Evolutionary conservation across 148 eudicot species (phyloP), one percentile per base, ranked within the genome.

Genomic region (Heliamphora exappendiculata): DNA sequence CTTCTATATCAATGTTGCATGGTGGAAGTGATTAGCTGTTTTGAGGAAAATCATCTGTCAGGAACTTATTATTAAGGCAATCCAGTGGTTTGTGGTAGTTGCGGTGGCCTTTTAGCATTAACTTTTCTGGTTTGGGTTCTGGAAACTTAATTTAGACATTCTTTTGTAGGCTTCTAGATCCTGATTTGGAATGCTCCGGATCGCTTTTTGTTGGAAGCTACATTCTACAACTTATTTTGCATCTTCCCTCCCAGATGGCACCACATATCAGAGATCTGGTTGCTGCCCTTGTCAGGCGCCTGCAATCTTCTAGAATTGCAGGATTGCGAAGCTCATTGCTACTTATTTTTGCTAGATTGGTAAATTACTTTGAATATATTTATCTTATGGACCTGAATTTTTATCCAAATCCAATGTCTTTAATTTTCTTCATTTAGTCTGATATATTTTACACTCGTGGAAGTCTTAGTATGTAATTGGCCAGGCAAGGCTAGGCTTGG

Each of bases 201-300:
- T 89, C 97, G 58, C 93, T 95, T 79, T 95, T 95, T 85, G 97
- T 92, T 73, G 99, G 96, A 69, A 95, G 85, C 76, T 95, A 86
- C 79, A 86, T 92, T 79, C 84, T 95, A 77, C 99, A 95, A 81
- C 97, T 95, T 79, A 90, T 95, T 75, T 82, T 95, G 87, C 93
- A 95, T 87, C 87, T 95, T 75, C 97, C 97, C 31, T 86, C 91
- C 68, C 93, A 95, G 87, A 92, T 95, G 97, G 96, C 93, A 59
- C 94, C 84, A 53, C 99, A 95, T 80, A 84, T 95, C 64, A 81
- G 84, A 78, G 94, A 93, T 73, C 82, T 95, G 58, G 96, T 91
- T 81, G 85, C 84, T 82, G 99, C 97, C 53, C 91, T 95, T 68
- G 81, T 91, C 82, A 91, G 89, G 81, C 96, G 99, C 41, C 85